phyloP scores from a whole-genome alignment of 371 early-diverging fungal genomes.

The Blyttiomyces sp. region DNA sequence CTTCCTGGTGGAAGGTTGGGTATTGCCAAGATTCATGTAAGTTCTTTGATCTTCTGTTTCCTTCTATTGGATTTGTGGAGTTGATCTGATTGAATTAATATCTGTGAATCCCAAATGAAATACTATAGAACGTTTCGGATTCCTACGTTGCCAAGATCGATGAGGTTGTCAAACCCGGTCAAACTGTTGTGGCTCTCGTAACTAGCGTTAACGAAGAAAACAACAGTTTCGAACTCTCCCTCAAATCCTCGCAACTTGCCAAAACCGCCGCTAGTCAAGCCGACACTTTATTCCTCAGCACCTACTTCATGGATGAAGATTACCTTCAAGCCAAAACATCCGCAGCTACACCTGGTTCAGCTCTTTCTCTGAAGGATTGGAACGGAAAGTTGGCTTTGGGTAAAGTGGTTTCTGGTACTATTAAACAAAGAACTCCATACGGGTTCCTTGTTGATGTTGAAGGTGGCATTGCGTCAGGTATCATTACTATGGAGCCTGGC shows the following conservation, averaged over 20 bases:
- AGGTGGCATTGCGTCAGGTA: conserved; percentile 46
- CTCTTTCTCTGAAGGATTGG: conserved; percentile 1
- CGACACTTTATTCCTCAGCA: conserved; percentile 3
- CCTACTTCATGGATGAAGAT: conserved; percentile 30
- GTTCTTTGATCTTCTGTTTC: too few species aligned
- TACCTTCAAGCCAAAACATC: conserved; percentile 1
- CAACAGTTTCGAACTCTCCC: conserved; percentile 47
- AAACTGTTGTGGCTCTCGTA: conserved; percentile 64
- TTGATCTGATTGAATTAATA: not conserved
- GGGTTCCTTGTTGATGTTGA: conserved; percentile 55
- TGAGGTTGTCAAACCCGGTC: conserved; percentile 49
- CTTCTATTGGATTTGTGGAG: conserved; percentile 10
- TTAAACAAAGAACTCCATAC: conserved; percentile 54
- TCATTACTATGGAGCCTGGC: conserved; percentile 50
- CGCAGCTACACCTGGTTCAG: not conserved
- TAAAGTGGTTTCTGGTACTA: conserved; percentile 37
- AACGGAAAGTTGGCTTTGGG: conserved; percentile 32
- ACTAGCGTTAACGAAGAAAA: conserved; percentile 41
- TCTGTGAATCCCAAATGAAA: not conserved
- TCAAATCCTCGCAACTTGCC: too few species aligned
- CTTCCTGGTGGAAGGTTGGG: conserved; percentile 57
- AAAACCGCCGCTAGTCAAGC: conserved; percentile 6
- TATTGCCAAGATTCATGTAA: conserved; percentile 45
- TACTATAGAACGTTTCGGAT: conserved; percentile 55
- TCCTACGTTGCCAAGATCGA: conserved; percentile 48